These are phyloP conservation scores for Globisporangium megalacanthum DNA, from an alignment of 352 stramenopile genomes.

Conservation along the genomic window DNA sequence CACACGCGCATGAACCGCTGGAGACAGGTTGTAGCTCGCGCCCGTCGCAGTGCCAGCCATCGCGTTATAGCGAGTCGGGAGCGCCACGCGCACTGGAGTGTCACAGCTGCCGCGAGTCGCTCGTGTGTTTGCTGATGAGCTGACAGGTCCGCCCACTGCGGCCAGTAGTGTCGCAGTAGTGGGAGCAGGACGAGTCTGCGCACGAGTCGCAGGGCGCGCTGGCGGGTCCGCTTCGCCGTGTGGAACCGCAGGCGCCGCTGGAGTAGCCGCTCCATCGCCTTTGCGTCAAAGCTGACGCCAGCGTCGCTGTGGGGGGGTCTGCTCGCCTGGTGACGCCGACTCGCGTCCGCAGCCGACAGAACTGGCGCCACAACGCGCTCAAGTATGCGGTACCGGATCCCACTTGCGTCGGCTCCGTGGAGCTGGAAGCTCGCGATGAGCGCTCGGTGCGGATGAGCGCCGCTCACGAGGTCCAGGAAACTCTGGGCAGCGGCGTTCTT, in stretches of 20 bases:
- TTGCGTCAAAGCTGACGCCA: conserved; percentile 36
- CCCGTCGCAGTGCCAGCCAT: neutral
- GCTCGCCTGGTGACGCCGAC: neutral
- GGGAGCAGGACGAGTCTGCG: conserved; percentile 29
- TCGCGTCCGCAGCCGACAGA: neutral
- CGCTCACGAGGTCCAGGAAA: conserved; percentile 38
- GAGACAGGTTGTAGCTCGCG: conserved; percentile 22
- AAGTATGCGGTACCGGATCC: conserved; percentile 51
- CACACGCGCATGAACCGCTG: conserved; percentile 27
- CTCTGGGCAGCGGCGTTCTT: conserved; percentile 44
- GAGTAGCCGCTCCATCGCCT: conserved; percentile 46
- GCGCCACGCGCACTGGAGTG: conserved; percentile 37
- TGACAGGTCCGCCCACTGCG: conserved; percentile 21
- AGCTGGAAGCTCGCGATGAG: conserved; percentile 36
- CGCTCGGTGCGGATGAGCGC: conserved; percentile 35
- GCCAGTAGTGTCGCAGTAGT: conserved; percentile 24
- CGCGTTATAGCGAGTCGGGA: conserved; percentile 8
- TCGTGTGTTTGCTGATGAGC: conserved; percentile 17
- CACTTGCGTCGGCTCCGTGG: conserved; percentile 31
- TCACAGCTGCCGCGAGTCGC: conserved; percentile 20
- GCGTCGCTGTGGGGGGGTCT: neutral
- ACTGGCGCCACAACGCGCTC: conserved; percentile 29
- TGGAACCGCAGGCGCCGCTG: conserved; percentile 30
- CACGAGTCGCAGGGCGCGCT: conserved; percentile 34
- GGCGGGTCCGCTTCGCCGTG: conserved; percentile 19